A percentile compares a stretch with the other conserved stretches of the same genome.
Conservation (phyloP, 1,284 basidiomycete species). For the Hypsizygus ulmarius region DNA sequence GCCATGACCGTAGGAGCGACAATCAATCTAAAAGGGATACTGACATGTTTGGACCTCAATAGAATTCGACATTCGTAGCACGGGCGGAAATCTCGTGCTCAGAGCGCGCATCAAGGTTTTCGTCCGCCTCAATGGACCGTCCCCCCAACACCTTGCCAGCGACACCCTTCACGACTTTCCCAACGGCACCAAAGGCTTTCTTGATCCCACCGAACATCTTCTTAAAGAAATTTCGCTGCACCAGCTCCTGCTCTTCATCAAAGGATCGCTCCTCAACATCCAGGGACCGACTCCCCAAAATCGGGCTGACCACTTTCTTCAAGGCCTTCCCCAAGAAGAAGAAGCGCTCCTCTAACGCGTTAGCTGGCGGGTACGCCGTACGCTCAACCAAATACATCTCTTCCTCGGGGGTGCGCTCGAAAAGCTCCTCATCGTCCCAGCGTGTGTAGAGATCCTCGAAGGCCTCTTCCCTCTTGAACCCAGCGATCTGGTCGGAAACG, state of each 20-base stretch:
- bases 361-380: too few relatives aligned
- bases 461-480: neutral
- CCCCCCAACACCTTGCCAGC: neutral
- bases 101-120: neutral
- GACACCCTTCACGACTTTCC: neutral
- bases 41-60: slow-evolving; percentile 2
- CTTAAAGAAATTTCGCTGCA: neutral
- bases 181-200: neutral
- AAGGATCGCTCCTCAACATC: neutral
- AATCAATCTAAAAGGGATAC: neutral
- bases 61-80: slow-evolving; percentile 4
- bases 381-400: neutral
- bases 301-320: neutral
- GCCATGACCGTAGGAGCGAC: neutral
- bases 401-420: neutral
- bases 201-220: neutral
- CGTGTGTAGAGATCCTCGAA: slow-evolving; percentile 2
- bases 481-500: neutral
- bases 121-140: neutral
- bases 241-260: too few relatives aligned
- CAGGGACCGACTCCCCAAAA: neutral
- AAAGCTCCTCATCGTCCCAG: neutral
- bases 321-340: neutral
- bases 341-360: neutral
- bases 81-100: neutral